Percentiles rank a stretch among this genome's conserved stretches.
phyloP scores from a whole-genome alignment of 495 filamentous ascomycete genomes.

The Neurospora sp. region DNA sequence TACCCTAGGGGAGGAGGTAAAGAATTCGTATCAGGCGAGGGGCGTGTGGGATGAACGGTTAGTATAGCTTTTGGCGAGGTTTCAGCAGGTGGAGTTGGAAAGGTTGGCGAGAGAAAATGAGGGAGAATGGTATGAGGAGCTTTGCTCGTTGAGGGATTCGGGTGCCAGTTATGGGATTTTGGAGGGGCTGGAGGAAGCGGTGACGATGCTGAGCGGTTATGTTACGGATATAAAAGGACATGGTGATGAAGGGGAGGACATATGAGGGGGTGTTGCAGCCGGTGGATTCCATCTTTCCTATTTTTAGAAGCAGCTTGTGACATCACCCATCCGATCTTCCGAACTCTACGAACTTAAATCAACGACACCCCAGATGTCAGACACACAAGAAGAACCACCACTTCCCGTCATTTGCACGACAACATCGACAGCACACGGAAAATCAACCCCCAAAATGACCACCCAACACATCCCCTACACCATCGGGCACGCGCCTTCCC shows the following conservation, averaged over 20 bases:
- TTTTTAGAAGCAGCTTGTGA: background rate
- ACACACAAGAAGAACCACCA: background rate
- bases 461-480: background rate
- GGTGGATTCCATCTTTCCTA: background rate
- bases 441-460: background rate
- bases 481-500: conserved; percentile 9
- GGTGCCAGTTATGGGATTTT: background rate
- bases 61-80: too few relatives aligned
- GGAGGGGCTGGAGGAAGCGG: background rate
- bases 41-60: too few relatives aligned
- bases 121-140: background rate
- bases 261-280: background rate
- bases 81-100: too few relatives aligned
- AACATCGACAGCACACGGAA: background rate
- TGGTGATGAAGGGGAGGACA: background rate
- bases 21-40: too few relatives aligned
- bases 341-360: background rate
- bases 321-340: background rate
- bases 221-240: background rate
- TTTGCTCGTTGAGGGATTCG: background rate
- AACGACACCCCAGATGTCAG: background rate
- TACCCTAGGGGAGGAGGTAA: too few relatives aligned
- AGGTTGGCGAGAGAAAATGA: background rate
- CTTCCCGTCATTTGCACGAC: background rate
- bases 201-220: background rate